A percentile compares a stretch with the other conserved stretches of the same genome.
These are phyloP conservation scores for Candida buenavistaensis DNA, from an alignment of 1,139 yeast genomes.

Conservation along the genomic window DNA sequence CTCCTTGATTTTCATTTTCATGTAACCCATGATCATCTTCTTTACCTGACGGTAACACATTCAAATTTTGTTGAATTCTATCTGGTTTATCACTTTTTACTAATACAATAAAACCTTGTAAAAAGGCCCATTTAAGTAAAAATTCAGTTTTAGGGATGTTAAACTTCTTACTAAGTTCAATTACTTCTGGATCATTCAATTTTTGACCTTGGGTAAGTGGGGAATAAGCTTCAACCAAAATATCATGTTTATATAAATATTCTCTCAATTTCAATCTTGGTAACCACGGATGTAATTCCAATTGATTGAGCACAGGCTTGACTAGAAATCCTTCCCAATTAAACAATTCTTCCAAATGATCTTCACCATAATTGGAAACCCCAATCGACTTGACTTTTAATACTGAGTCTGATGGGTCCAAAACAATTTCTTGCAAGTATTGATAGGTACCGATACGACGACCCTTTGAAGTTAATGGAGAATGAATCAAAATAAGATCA, in stretches of 20 bases:
- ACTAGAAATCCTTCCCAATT: conserved; percentile 33
- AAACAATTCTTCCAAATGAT: conserved; percentile 37
- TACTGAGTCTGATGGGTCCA: conserved; percentile 26
- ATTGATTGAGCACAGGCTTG: conserved; percentile 43
- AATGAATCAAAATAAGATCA: conserved; percentile 39
- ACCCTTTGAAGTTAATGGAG: conserved; percentile 31
- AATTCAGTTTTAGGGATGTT: conserved; percentile 27
- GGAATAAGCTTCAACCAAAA: conserved; percentile 66
- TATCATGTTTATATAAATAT: conserved; percentile 35
- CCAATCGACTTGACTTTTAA: conserved; percentile 39
- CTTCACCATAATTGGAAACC: conserved; percentile 42
- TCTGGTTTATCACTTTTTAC: conserved; percentile 62
- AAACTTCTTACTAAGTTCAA: conserved; percentile 26
- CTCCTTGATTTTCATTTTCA: conserved; percentile 28
- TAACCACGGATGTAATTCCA: conserved; percentile 50
- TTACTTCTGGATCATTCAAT: conserved; percentile 50
- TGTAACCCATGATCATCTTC: conserved; percentile 24
- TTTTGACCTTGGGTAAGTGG: conserved; percentile 66
- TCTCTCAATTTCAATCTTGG: conserved; percentile 40
- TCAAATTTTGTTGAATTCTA: conserved; percentile 42
- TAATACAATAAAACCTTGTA: conserved; percentile 66
- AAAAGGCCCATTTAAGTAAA: conserved; percentile 38
- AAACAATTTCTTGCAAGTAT: conserved; percentile 39
- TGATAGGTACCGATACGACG: conserved; percentile 39
- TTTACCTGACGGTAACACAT: conserved; percentile 32